Base-by-base conservation (phyloP, 331 rosid genomes). In the Malus hybrid region DNA sequence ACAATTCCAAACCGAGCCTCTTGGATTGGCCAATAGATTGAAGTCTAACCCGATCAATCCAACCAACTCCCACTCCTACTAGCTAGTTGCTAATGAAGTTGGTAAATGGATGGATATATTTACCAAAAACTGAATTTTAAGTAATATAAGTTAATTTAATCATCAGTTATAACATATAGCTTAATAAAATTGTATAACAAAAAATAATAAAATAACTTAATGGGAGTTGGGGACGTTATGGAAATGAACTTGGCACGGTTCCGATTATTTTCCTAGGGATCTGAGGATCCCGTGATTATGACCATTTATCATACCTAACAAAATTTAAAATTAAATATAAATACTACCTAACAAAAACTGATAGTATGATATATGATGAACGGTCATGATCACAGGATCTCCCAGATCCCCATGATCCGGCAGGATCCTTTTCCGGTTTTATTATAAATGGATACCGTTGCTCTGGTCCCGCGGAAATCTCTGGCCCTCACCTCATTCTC, bases 381-480 rank as follows among this genome's bases (percentile, higher is more conserved):
- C 5, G 5, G 32, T 31, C 5, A 31, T 31, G 32, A 31, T 3
- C 32, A 31, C 32, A 4, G 10, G 5, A 6, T 4, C 11, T 28
- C 8, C 4, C 8, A 62, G 24, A 28, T 28, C 3, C 29, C 29
- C 32, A 31, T 3, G 32, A 31, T 31, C 5, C 5, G 32, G 32
- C 32, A 32, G 11, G 13, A 31, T 31, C 32, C 32, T 31, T 31
- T 31, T 31, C 32, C 32, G 32, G 70, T 68, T 68, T 42, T 6
- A 69, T 52, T 70, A 50, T 70, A 70, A 70, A 70, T 52, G 59
- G 44, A 62, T 42, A 19, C 27, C 60, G 69, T 73, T 24, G 56
- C 14, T 16, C 46, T 74, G 70, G 62, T 19, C 71, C 77, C 20
- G 46, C 69, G 57, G 70, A 73, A 60, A 39, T 74, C 44, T 46